Evolutionary conservation across 2,329 filamentous ascomycete genomes (phyloP).

Genomic region (Fusarium equiseti): DNA sequence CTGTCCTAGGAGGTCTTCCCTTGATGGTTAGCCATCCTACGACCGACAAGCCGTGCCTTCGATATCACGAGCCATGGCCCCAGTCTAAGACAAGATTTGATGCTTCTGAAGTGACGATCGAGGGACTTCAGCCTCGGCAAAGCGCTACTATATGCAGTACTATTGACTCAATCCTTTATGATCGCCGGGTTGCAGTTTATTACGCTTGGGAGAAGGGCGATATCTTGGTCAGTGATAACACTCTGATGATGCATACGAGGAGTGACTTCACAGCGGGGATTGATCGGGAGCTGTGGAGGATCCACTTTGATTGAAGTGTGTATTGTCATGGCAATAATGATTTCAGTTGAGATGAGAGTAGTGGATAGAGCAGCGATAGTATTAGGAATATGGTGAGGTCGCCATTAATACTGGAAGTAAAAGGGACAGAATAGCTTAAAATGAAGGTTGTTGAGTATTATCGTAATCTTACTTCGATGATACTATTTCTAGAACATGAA

Average conservation of each 20-base stretch:
- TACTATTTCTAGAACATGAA: no score
- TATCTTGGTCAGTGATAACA: slow-evolving; percentile 65
- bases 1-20: slow-evolving; percentile 57
- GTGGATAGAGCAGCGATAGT: no score
- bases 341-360: no score
- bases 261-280: slow-evolving; percentile 59
- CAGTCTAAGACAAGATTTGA: slow-evolving; percentile 64
- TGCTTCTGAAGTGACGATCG: slow-evolving; percentile 58
- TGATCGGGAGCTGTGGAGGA: slow-evolving; percentile 63
- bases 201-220: slow-evolving; percentile 68
- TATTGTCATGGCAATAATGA: no score
- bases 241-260: slow-evolving; percentile 62
- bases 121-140: slow-evolving; percentile 50
- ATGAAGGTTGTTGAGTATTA: no score
- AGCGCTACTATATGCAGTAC: slow-evolving; percentile 53
- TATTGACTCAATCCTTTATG: slow-evolving; percentile 60
- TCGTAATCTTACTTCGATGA: no score
- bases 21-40: slow-evolving; percentile 60
- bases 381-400: no score
- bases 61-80: slow-evolving; percentile 68
- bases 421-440: no score
- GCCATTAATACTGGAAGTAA: no score
- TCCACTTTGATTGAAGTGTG: slow-evolving; percentile 55
- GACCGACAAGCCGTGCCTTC: slow-evolving; percentile 61
- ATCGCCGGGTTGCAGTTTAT: slow-evolving; percentile 62